phyloP scores from a whole-genome alignment of 306 rosid genomes.

The Spatholobus suberectus region DNA sequence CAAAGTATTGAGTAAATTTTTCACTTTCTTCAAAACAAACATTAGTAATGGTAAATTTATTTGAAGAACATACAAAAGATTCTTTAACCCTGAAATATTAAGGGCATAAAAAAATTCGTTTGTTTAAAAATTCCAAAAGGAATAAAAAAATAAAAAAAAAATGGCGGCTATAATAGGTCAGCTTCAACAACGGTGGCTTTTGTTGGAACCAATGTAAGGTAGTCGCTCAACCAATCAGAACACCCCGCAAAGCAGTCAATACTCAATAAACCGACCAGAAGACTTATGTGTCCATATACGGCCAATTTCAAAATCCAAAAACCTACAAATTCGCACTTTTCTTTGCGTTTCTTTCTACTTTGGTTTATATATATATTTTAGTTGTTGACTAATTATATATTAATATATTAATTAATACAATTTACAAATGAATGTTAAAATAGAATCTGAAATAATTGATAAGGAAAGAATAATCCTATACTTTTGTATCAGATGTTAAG shows the following conservation, averaged over 20 bases:
- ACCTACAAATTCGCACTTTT: not conserved
- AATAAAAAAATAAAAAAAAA: not conserved
- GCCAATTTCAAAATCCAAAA: not conserved
- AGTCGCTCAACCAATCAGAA: slow-evolving; percentile 29
- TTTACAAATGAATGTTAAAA: not conserved
- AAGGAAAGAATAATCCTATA: not conserved
- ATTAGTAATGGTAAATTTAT: not conserved
- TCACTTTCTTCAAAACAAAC: too few species aligned
- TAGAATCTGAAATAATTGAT: not conserved
- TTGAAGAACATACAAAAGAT: not conserved
- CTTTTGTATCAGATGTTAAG: not conserved
- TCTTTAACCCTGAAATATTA: not conserved
- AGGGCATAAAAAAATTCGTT: not conserved
- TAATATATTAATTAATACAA: not conserved
- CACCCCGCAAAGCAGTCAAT: not conserved
- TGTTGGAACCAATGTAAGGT: slow-evolving; percentile 36
- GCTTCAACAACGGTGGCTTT: slow-evolving; percentile 43
- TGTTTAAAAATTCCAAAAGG: not conserved
- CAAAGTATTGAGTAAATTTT: too few species aligned
- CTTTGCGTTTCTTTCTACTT: not conserved
- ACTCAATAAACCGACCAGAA: slow-evolving; percentile 16
- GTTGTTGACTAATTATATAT: not conserved
- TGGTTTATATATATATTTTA: not conserved
- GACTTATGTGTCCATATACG: slow-evolving; percentile 27
- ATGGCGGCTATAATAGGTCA: slow-evolving; percentile 15